A percentile compares a stretch with the other conserved stretches of the same genome.
phyloP scores from a whole-genome alignment of 306 rosid genomes.

The Cucumis cinereus region DNA sequence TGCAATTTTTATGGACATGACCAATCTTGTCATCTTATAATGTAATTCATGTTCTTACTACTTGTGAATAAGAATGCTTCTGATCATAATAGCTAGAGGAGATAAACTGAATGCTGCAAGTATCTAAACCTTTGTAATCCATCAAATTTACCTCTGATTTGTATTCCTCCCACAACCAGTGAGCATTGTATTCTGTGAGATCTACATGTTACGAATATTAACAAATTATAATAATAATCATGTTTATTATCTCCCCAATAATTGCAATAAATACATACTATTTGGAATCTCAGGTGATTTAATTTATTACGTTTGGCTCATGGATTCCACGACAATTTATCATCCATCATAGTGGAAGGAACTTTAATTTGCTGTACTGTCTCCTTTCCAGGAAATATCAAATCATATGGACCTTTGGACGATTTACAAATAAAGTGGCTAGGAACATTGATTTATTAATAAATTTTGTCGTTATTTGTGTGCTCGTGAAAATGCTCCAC shows the following conservation, averaged over 20 bases:
- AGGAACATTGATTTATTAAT: background rate
- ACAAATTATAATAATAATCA: background rate
- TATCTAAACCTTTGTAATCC: background rate
- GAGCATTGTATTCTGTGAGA: background rate
- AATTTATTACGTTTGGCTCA: background rate
- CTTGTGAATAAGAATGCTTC: background rate
- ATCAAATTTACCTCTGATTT: background rate
- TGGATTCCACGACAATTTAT: background rate
- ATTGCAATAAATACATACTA: background rate
- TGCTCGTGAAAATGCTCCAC: background rate
- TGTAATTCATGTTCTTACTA: background rate
- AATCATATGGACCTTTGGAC: background rate
- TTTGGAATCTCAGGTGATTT: background rate
- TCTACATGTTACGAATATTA: background rate
- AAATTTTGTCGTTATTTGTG: background rate
- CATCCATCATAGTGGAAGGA: background rate
- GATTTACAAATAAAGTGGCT: no score
- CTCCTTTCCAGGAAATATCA: background rate
- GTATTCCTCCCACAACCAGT: background rate
- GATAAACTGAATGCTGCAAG: background rate
- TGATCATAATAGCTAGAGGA: background rate
- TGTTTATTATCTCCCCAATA: background rate
- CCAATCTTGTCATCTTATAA: background rate
- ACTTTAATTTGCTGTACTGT: background rate
- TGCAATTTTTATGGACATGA: background rate